A percentile compares a stretch with the other conserved stretches of the same genome.
phyloP scores from a whole-genome alignment of 352 stramenopile species.

The Pythium dissotocum region DNA sequence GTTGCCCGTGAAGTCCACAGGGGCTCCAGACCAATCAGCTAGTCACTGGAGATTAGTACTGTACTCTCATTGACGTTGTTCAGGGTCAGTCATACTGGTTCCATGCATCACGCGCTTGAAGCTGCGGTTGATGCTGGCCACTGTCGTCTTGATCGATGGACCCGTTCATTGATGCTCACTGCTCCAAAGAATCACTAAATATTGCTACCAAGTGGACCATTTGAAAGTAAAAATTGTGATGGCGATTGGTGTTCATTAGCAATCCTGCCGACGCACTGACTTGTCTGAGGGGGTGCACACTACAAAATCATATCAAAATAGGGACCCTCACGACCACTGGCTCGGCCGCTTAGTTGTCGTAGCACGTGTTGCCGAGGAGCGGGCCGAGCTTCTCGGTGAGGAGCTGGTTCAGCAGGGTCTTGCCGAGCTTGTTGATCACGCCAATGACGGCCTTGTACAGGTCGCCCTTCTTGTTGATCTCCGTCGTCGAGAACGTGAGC shows the following conservation, averaged over 20 bases:
- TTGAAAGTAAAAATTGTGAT: neutral
- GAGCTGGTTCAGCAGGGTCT: constrained; percentile 55
- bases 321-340: neutral
- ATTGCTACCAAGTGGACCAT: neutral
- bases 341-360: constrained; percentile 27
- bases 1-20: too few relatives aligned
- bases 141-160: neutral
- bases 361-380: constrained; percentile 51
- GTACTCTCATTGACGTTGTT: neutral
- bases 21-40: neutral
- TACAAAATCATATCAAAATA: constrained; percentile 3
- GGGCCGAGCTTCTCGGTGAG: constrained; percentile 39
- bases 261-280: neutral
- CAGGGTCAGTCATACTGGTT: neutral
- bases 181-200: neutral
- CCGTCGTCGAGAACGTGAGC: constrained; percentile 45
- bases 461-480: constrained; percentile 70
- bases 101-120: neutral
- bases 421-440: constrained; percentile 39
- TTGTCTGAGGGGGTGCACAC: neutral
- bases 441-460: constrained; percentile 50
- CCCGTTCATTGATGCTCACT: neutral
- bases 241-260: neutral
- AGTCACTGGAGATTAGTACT: neutral
- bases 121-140: neutral